Evolutionary conservation across 1,139 yeast species (phyloP).

Genomic region (Citeromyces siamensis): DNA sequence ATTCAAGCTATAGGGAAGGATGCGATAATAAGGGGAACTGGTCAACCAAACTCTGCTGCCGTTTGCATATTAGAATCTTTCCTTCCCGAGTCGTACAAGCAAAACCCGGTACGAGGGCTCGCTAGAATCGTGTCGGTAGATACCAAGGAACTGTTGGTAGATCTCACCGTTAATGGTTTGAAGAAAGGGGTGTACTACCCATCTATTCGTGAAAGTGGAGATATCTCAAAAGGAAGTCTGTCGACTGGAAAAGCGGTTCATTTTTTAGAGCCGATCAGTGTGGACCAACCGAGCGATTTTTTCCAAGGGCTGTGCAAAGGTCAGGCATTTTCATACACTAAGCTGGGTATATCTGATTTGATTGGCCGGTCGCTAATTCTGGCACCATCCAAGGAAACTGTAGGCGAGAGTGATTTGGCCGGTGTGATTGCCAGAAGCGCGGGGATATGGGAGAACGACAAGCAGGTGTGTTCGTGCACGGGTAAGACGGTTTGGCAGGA

Average conservation of each 20-base stretch:
- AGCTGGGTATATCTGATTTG: constrained; percentile 43
- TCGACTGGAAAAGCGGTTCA: constrained; percentile 48
- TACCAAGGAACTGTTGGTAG: constrained; percentile 42
- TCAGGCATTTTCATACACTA: constrained; percentile 51
- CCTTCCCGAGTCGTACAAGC: constrained; percentile 26
- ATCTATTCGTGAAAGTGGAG: constrained; percentile 57
- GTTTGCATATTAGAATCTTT: constrained; percentile 81
- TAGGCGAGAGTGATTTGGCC: constrained; percentile 36
- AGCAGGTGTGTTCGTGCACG: constrained; percentile 85
- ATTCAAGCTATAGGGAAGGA: constrained; percentile 71
- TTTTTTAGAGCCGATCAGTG: constrained; percentile 35
- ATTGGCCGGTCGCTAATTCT: constrained; percentile 78
- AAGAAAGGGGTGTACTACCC: constrained; percentile 56
- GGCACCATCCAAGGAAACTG: constrained; percentile 17
- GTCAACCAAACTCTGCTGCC: constrained; percentile 79
- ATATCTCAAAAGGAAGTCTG: constrained; percentile 61
- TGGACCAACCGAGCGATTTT: constrained; percentile 12
- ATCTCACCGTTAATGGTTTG: constrained; percentile 67
- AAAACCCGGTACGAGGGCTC: constrained; percentile 69
- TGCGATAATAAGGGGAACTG: constrained; percentile 88
- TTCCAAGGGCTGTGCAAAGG: constrained; percentile 29
- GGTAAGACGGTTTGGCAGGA: constrained; percentile 98
- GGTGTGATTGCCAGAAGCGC: constrained; percentile 96
- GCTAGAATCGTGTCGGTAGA: constrained; percentile 76
- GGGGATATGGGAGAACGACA: constrained; percentile 94